Base-by-base conservation (phyloP, 1,284 basidiomycete genomes). In the Kalmanozyma brasiliensis region DNA sequence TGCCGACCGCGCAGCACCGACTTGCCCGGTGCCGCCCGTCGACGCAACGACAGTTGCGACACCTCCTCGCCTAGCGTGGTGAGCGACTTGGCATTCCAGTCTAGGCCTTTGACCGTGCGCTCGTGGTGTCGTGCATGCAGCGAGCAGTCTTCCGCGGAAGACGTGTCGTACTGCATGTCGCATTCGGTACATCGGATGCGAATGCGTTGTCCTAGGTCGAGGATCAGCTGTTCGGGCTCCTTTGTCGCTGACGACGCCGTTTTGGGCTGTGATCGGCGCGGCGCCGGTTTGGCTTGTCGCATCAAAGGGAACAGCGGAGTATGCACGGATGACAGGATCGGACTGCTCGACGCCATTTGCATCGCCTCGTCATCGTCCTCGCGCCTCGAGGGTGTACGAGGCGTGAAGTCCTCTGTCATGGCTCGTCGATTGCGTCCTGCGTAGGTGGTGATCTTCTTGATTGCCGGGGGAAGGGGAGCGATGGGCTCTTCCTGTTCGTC, bases 81-180 rank as follows among this genome's bases (percentile, higher is more conserved):
- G 26, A 74, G 42, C 23, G 65, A 47, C 24, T 71, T 70, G 34
- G 63, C 57, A 26, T 47, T 66, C 77, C 77, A 79, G 41, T 76
- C 74, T 20, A 78, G 23, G 4, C 77, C 77, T 14, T 55, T 59
- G 13, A 62, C 56, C 5, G 69, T 60, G 4, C 71, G 45, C 14
- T 75, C 74, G 53, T 79, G 77, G 36, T 76, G 55, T 41, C 65
- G 52, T 22, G 52, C 43, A 46, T 79, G 77, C 57, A 77, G 49
- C 33, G 60, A 30, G 14, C 49, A 59, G 51, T 79, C 77, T 40
- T 76, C 63, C 2, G 70, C 45, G 19, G 68, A 71, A 8, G 67
- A 70, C 16, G 59, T 40, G 45, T 79, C 77, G 58, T 70, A 79
- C 44, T 77, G 73, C 77, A 79, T 79, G 6, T 62, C 65, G 46